Base-by-base conservation (phyloP, 805 yeast species). In the Candida qinlingensis region DNA sequence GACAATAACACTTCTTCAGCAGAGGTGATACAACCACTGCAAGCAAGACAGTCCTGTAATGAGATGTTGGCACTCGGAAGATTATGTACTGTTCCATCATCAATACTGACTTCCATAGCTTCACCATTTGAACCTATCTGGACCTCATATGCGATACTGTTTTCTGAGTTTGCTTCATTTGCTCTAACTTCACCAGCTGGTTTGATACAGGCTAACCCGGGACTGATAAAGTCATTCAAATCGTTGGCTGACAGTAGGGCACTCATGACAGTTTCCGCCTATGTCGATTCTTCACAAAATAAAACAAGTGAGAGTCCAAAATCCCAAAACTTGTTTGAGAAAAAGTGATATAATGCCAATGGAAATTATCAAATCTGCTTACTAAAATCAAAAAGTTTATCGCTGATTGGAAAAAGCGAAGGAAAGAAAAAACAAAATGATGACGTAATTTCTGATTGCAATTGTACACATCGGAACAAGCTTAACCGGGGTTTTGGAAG, bases 21-120 rank as follows among this genome's bases (percentile, higher is more conserved):
- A 5, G 96, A 87, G 0, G 99, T 94, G 47, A 94, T 89, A 65
- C 99, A 94, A 0, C 99, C 99, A 7, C 95, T 82, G 62, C 99
- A 94, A 0, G 99, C 99, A 46, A 94, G 71, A 67, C 99, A 94
- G 70, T 94, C 99, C 19, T 90, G 83, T 44, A 94, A 69, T 2
- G 94, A 85, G 42, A 94, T 92, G 54, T 87, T 92, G 0, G 97
- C 98, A 45, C 89, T 82, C 29, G 83, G 76, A 6, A 89, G 70
- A 19, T 72, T 54, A 9, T 44, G 49, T 1, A 75, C 72, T 4
- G 73, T 61, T 6, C 70, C 69, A 27, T 80, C 81, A 51, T 80
- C 83, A 41, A 76, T 74, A 6, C 84, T 79, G 3, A 89, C 90
- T 56, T 87, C 91, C 8, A 81, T 59, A 7, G 87, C 85, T 37